Percentiles rank a stretch among this genome's conserved stretches.
These are phyloP conservation scores for Clitoria ternatea DNA, from an alignment of 306 rosid species.

Conservation along the genomic window DNA sequence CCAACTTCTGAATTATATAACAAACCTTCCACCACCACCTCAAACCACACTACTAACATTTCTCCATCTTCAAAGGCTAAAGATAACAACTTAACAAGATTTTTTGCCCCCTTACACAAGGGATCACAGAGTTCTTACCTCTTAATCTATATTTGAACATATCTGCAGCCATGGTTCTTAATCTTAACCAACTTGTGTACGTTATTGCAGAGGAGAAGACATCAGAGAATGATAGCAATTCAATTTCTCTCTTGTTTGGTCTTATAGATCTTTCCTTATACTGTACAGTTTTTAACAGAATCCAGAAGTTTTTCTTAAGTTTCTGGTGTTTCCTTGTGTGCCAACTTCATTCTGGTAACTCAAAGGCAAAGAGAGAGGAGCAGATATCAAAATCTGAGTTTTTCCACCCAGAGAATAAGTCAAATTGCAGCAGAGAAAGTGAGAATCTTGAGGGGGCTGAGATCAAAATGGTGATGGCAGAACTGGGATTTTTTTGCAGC, in stretches of 20 bases:
- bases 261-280: background rate
- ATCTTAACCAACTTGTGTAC: background rate
- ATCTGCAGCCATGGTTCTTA: constrained; percentile 6
- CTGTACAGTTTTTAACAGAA: background rate
- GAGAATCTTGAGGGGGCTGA: constrained; percentile 47
- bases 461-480: constrained; percentile 50
- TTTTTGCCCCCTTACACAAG: background rate
- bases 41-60: constrained; percentile 18
- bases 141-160: background rate
- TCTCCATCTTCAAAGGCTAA: constrained; percentile 21
- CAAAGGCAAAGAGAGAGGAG: constrained; percentile 16
- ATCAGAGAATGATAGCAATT: background rate
- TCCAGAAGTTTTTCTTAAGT: background rate
- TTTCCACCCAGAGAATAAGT: background rate
- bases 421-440: constrained; percentile 25
- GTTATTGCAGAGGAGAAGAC: constrained; percentile 28
- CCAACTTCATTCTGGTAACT: constrained; percentile 11
- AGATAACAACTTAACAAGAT: constrained; percentile 1
- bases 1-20: background rate
- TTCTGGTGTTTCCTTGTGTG: constrained; percentile 27
- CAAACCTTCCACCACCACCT: background rate
- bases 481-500: constrained; percentile 50
- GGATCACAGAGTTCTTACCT: constrained; percentile 3
- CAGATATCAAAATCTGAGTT: constrained; percentile 1
- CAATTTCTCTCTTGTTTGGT: constrained; percentile 15